These are phyloP conservation scores for Sporodiniella umbellata DNA, from an alignment of 371 early-diverging fungal species.

Conservation along the genomic window DNA sequence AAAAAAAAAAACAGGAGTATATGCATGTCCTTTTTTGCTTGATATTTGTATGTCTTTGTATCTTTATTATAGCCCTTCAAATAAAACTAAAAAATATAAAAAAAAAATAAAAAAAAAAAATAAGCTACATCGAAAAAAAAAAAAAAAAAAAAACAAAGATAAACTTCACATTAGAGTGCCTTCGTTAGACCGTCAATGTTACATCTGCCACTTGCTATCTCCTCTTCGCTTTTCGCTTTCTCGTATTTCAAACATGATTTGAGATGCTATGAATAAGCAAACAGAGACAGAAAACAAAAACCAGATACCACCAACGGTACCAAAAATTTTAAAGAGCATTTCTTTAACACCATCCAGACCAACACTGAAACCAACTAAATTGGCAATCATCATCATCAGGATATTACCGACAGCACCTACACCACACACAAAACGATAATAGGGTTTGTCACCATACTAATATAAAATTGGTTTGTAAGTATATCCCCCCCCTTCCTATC, in stretches of 20 bases:
- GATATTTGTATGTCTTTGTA: background rate
- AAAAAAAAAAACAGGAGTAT: background rate
- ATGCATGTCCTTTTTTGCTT: slow-evolving; percentile 1
- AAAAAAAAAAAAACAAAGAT: too few relatives aligned
- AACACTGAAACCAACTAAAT: slow-evolving; percentile 91
- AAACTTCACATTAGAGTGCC: too few relatives aligned
- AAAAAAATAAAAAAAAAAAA: background rate
- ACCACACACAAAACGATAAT: slow-evolving; percentile 81
- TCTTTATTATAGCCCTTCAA: too few relatives aligned
- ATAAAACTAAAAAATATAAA: too few relatives aligned
- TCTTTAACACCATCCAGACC: slow-evolving; percentile 80
- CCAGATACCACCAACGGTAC: slow-evolving; percentile 37
- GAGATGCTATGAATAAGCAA: slow-evolving; percentile 68
- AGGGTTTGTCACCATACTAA: slow-evolving; percentile 59
- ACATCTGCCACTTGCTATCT: slow-evolving; percentile 43
- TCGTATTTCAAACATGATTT: slow-evolving; percentile 84
- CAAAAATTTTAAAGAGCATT: slow-evolving; percentile 54
- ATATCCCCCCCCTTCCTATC: background rate
- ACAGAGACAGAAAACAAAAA: slow-evolving; percentile 51
- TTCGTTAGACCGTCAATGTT: background rate
- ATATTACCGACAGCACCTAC: slow-evolving; percentile 85
- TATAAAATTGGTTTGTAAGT: background rate
- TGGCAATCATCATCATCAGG: slow-evolving; percentile 91
- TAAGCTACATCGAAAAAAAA: slow-evolving; percentile 4
- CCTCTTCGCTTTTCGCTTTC: slow-evolving; percentile 64